Base-by-base conservation (phyloP, 371 early-diverging fungal species). In the Lichtheimia ornata region DNA sequence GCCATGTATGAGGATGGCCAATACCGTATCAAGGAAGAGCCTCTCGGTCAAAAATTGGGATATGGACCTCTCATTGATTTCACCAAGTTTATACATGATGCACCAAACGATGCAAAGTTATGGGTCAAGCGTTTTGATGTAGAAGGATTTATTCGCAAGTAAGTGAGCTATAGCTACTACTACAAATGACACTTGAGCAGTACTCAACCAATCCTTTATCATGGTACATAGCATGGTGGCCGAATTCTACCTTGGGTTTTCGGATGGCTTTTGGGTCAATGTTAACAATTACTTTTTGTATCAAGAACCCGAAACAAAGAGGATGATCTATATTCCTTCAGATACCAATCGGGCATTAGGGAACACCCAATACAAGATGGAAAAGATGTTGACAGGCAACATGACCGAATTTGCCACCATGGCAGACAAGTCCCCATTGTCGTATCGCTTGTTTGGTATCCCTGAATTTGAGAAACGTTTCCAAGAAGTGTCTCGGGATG, bases 261-360 rank as follows among this genome's bases (percentile, higher is more conserved):
- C 42, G 15, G 70, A 69, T 25, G 56, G 56, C 20, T 69, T 65
- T 20, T 43, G 58, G 9, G 35, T 43, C 13, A 65, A 69, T 50
- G 25, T 18, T 25, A 64, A 69, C 63, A 69, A 69, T 35, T 69
- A 69, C 50, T 64, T 58, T 41, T 25, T 69, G 28, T 69, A 69
- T 49, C 35, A 68, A 28, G 55, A 61, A 22, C 53, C 56, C 2
- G 14, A 53, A 12, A 17, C 53, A 9, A 24, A 53, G 5, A 51
- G 22, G 18, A 62, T 66, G 41, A 44, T 53, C 20, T 63, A 53
- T 25, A 43, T 63, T n/a, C 50, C 42, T 35, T 50, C 57, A 0
- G 63, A 63, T 20, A 22, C 41, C 20, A 53, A 57, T 25, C 50
- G 53, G 5, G 53, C 17, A 15, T 28, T 59, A 11, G 60, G 60